These are phyloP conservation scores for Tardiomyces digboiensis DNA, from an alignment of 1,139 yeast genomes.

Conservation along the genomic window DNA sequence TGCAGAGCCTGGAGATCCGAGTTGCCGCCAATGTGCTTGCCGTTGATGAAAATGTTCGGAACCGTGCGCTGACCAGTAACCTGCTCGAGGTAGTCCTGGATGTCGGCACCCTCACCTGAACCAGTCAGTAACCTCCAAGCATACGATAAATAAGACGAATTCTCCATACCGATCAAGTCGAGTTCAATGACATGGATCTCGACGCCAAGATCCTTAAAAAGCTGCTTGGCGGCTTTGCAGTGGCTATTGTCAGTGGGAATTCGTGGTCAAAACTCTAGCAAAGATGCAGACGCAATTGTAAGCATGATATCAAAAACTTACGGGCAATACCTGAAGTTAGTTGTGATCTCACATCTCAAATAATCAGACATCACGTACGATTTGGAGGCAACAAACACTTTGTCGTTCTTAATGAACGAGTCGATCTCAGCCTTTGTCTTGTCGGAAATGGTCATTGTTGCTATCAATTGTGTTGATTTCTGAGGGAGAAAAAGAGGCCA, in stretches of 20 bases:
- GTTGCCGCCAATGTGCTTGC: constrained; percentile 93
- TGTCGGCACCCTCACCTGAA: constrained; percentile 44
- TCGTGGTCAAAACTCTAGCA: background rate
- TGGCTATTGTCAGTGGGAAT: constrained; percentile 18
- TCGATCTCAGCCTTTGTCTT: constrained; percentile 11
- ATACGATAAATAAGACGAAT: constrained; percentile 2
- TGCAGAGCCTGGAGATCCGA: constrained; percentile 63
- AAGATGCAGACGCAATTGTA: background rate
- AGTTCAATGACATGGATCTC: constrained; percentile 19
- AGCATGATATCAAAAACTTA: constrained; percentile 5
- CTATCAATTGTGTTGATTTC: background rate
- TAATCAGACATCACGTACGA: constrained; percentile 24
- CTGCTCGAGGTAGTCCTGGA: constrained; percentile 69
- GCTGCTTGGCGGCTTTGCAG: constrained; percentile 22
- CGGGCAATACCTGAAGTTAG: constrained; percentile 12
- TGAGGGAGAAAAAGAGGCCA: background rate
- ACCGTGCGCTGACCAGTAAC: constrained; percentile 89
- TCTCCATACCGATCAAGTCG: constrained; percentile 10
- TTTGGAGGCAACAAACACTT: constrained; percentile 76
- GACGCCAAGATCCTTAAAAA: constrained; percentile 15
- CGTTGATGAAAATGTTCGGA: constrained; percentile 84
- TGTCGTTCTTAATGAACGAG: constrained; percentile 10
- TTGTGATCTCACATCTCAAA: background rate
- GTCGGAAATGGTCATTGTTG: constrained; percentile 12
- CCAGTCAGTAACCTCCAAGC: background rate